Percentiles rank a stretch among this genome's conserved stretches.
Conservation (phyloP, 208 protist genomes). For the Trypanosoma caninum region DNA sequence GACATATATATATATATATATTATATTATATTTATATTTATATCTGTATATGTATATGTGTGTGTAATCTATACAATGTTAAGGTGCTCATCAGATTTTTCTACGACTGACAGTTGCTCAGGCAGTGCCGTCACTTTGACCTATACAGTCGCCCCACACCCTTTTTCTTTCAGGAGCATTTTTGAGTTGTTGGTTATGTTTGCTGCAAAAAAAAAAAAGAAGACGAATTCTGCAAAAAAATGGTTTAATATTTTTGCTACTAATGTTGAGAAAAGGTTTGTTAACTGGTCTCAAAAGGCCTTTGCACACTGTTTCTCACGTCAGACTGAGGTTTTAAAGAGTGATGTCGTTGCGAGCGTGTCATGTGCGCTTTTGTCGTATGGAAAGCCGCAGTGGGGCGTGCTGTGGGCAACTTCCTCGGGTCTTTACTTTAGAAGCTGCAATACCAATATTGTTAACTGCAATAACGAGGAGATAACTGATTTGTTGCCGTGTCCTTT, state of each 20-base stretch:
- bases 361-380: conserved; percentile 45
- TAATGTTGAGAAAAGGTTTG: neutral
- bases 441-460: neutral
- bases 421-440: conserved; percentile 42
- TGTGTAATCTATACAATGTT: no score
- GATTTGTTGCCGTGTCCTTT: no score
- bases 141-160: conserved; percentile 48
- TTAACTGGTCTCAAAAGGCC: conserved; percentile 25
- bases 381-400: conserved; percentile 29
- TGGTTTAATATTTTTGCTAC: neutral
- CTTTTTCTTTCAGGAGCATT: conserved; percentile 25
- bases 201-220: neutral
- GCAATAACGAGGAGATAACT: no score
- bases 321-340: conserved; percentile 43
- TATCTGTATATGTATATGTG: no score
- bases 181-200: conserved; percentile 32
- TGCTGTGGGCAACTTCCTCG: conserved; percentile 40
- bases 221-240: neutral
- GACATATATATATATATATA: no score
- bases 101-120: neutral
- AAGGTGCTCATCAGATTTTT: no score
- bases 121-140: conserved; percentile 43
- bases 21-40: no score
- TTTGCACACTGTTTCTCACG: conserved; percentile 47
- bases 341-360: conserved; percentile 40